phyloP scores from a whole-genome alignment of 164 flowering plant species.

The Kingdonia uniflora region DNA sequence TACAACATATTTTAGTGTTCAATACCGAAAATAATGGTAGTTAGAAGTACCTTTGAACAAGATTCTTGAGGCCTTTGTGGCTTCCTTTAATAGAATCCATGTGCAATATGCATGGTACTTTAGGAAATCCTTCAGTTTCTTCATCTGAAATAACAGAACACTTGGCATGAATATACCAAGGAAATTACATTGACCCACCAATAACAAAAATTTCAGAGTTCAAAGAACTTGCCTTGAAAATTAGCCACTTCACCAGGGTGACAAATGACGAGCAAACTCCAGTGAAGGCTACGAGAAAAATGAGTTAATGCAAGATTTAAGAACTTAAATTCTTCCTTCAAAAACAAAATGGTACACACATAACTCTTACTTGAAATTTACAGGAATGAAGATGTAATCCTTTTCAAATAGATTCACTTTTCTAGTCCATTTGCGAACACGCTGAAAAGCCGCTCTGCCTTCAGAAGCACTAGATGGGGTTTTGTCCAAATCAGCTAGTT shows the following conservation, averaged over 20 bases:
- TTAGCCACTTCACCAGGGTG: slow-evolving; percentile 79
- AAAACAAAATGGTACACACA: background rate
- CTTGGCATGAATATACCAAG: background rate
- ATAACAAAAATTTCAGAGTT: background rate
- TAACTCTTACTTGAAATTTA: slow-evolving; percentile 76
- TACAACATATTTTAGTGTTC: too few species aligned
- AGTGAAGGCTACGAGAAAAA: slow-evolving; percentile 56
- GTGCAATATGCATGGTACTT: slow-evolving; percentile 87
- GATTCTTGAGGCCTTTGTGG: slow-evolving; percentile 71
- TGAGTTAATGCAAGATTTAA: too few species aligned
- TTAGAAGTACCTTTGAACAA: slow-evolving; percentile 63
- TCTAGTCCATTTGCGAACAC: slow-evolving; percentile 96
- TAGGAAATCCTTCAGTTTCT: slow-evolving; percentile 24
- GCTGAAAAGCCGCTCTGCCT: slow-evolving; percentile 84
- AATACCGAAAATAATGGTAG: too few species aligned
- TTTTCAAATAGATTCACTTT: slow-evolving; percentile 85
- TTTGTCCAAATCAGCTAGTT: slow-evolving; percentile 85
- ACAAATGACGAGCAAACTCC: slow-evolving; percentile 91
- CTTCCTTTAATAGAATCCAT: slow-evolving; percentile 95
- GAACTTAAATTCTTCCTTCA: background rate
- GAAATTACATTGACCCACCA: too few species aligned
- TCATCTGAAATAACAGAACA: slow-evolving; percentile 40
- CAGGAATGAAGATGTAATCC: slow-evolving; percentile 85
- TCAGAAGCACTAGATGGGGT: slow-evolving; percentile 64
- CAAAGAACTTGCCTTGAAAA: slow-evolving; percentile 35